These are phyloP conservation scores for Fusarium longipes DNA, from an alignment of 2,329 filamentous ascomycete genomes.

Conservation along the genomic window DNA sequence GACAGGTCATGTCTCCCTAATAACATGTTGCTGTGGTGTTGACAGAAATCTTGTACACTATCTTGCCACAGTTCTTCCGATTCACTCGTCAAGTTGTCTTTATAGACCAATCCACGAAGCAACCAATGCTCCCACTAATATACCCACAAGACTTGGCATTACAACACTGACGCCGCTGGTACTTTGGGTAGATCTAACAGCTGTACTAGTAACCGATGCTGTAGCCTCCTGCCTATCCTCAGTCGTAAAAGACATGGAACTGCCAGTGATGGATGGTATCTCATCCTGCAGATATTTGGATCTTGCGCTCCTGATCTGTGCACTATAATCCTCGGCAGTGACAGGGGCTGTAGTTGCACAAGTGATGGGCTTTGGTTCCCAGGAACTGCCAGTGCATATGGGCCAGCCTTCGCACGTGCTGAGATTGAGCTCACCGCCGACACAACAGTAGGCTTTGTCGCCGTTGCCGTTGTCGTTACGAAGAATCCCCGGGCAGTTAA, in stretches of 20 bases:
- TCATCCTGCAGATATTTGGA: conserved; percentile 4
- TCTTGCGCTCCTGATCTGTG: conserved; percentile 12
- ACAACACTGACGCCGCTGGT: not conserved
- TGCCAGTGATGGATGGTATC: not conserved
- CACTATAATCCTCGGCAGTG: conserved; percentile 8
- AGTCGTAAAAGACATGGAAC: not conserved
- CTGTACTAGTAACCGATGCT: not conserved
- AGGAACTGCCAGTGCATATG: conserved; percentile 14
- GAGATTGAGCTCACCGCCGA: conserved; percentile 15
- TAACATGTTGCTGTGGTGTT: not conserved
- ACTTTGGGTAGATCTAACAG: not conserved
- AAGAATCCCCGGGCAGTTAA: conserved; percentile 13
- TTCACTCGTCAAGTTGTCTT: not conserved
- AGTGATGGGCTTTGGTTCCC: not conserved
- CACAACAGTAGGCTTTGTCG: conserved; percentile 8
- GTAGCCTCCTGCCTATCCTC: not conserved
- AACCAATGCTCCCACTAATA: conserved; percentile 1
- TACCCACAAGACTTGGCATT: not conserved
- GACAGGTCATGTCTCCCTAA: no score
- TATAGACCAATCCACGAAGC: conserved; percentile 5
- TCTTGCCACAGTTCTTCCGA: not conserved
- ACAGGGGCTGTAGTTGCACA: conserved; percentile 9
- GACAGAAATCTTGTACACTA: not conserved
- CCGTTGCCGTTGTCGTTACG: not conserved
- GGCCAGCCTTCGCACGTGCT: conserved; percentile 27